Evolutionary conservation across 345 rosid genomes (phyloP).

Genomic region (Brassica juncea): DNA sequence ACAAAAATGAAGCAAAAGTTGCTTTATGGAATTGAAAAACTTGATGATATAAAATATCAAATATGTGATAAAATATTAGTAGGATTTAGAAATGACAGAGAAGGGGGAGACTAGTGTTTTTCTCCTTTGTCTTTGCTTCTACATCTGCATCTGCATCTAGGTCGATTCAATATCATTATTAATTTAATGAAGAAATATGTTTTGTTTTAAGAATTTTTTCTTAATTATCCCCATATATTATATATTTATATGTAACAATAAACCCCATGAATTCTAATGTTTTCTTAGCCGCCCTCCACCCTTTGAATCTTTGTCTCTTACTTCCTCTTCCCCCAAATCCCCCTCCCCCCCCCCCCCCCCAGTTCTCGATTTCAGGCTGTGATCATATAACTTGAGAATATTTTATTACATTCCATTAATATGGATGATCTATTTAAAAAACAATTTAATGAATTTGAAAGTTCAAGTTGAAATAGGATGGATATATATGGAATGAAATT

Average conservation of each 20-base stretch:
- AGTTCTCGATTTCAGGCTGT: not conserved
- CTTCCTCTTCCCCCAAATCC: not conserved
- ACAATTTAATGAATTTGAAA: not conserved
- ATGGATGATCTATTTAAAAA: not conserved
- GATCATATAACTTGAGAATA: not conserved
- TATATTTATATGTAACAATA: not conserved
- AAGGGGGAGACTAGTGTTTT: conserved; percentile 51
- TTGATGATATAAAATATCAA: conserved; percentile 2
- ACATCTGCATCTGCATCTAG: conserved; percentile 21
- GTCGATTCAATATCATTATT: conserved; percentile 8
- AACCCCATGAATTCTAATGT: not conserved
- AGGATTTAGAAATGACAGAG: conserved; percentile 45
- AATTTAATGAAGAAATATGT: conserved; percentile 3
- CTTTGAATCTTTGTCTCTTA: conserved; percentile 35
- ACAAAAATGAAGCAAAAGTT: conserved; percentile 36
- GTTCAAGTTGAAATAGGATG: not conserved
- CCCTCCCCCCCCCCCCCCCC: too few species aligned
- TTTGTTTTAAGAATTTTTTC: not conserved
- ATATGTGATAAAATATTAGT: conserved; percentile 32
- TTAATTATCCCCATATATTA: not conserved
- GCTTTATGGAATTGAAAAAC: conserved; percentile 39
- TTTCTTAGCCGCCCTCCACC: conserved; percentile 29
- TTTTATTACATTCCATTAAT: not conserved
- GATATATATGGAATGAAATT: not conserved
- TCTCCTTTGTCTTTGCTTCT: conserved; percentile 42